Evolutionary conservation across 257 asterid species (phyloP).

Genomic region (Rehmannia glutinosa): DNA sequence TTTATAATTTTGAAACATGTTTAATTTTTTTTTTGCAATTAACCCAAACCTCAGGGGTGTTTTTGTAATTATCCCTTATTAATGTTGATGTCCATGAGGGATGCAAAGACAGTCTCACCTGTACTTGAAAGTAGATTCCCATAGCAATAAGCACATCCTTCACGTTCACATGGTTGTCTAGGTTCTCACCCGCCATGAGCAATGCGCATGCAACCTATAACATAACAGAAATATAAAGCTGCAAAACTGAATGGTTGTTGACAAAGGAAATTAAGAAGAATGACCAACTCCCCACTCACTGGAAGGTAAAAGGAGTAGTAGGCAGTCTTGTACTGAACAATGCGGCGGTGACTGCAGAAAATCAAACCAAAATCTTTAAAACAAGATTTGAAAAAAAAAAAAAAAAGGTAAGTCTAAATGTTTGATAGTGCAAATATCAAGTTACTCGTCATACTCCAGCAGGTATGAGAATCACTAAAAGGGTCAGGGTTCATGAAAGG

Average conservation of each 20-base stretch:
- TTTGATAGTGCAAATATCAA: not conserved
- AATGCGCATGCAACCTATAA: conserved; percentile 90
- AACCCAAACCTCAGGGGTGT: no score
- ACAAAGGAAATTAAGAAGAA: not conserved
- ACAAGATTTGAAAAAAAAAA: not conserved
- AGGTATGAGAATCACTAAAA: not conserved
- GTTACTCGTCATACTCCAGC: not conserved
- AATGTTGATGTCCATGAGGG: not conserved
- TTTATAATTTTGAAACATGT: no score
- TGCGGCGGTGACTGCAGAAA: conserved; percentile 82
- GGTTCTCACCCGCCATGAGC: conserved; percentile 82
- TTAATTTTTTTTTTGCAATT: no score
- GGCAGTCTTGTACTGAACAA: conserved; percentile 90
- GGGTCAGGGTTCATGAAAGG: not conserved
- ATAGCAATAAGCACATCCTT: conserved; percentile 72
- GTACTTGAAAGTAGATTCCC: conserved; percentile 98
- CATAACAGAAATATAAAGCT: conserved; percentile 12
- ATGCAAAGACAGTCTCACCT: conserved; percentile 42
- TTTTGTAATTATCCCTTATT: no score
- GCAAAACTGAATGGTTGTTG: not conserved
- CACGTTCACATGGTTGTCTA: conserved; percentile 60
- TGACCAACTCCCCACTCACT: conserved; percentile 38
- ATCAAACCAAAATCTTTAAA: conserved; percentile 5
- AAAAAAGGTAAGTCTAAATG: not conserved
- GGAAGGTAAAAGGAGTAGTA: conserved; percentile 96